These are phyloP conservation scores for Colletotrichum limetticola DNA, from an alignment of 2,329 filamentous ascomycete species.

Conservation along the genomic window DNA sequence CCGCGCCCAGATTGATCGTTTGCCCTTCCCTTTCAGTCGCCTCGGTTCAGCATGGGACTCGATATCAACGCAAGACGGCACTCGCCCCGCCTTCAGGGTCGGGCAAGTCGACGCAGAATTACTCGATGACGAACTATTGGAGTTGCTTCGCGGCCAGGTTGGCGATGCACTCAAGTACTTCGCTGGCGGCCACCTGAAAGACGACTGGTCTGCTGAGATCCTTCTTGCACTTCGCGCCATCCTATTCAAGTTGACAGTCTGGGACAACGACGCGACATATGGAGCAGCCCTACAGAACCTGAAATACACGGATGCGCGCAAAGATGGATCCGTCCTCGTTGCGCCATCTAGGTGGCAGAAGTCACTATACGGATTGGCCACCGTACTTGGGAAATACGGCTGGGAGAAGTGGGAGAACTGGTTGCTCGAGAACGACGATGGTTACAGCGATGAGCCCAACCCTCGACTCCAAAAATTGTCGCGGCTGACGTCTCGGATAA, in stretches of 20 bases:
- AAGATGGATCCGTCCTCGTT: slow-evolving; percentile 68
- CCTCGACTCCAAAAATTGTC: slow-evolving; percentile 67
- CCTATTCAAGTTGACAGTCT: slow-evolving; percentile 94
- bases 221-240: slow-evolving; percentile 79
- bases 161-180: slow-evolving; percentile 90
- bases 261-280: slow-evolving; percentile 96
- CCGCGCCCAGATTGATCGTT: slow-evolving; percentile 63
- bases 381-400: slow-evolving; percentile 86
- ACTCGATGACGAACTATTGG: slow-evolving; percentile 90
- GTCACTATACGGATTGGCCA: slow-evolving; percentile 82
- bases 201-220: slow-evolving; percentile 91
- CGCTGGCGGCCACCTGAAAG: slow-evolving; percentile 76
- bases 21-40: slow-evolving; percentile 72
- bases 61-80: slow-evolving; percentile 79
- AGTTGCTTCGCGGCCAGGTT: slow-evolving; percentile 86
- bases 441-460: slow-evolving; percentile 72
- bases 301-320: slow-evolving; percentile 86
- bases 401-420: slow-evolving; percentile 95
- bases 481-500: slow-evolving; percentile 73
- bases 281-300: slow-evolving; percentile 93
- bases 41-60: slow-evolving; percentile 74
- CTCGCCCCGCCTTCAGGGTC: slow-evolving; percentile 87
- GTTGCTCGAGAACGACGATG: slow-evolving; percentile 80
- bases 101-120: slow-evolving; percentile 97
- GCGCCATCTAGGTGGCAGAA: slow-evolving; percentile 87